Evolutionary conservation across 305 asterid species (phyloP).

Genomic region (Caryopteris hybrid): DNA sequence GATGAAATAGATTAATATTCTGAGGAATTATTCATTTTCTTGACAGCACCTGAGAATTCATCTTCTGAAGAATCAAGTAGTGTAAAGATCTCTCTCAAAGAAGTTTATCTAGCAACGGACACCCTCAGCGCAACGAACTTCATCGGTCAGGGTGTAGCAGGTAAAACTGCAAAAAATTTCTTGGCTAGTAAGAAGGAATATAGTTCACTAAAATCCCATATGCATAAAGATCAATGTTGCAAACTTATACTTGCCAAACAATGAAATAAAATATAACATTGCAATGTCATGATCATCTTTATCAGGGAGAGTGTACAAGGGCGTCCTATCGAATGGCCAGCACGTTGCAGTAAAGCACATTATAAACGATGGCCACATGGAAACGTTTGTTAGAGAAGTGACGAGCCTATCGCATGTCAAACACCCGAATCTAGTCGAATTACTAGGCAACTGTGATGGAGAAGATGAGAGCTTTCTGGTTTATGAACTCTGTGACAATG

Average conservation of each 20-base stretch:
- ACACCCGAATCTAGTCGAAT: slow-evolving; percentile 68
- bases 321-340: slow-evolving; percentile 44
- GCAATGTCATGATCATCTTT: slow-evolving; percentile 3
- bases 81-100: slow-evolving; percentile 35
- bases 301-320: slow-evolving; percentile 76
- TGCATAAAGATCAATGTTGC: too few species aligned
- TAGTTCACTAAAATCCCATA: too few species aligned
- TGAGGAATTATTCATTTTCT: too few species aligned
- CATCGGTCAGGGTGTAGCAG: slow-evolving; percentile 87
- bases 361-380: slow-evolving; percentile 72
- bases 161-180: slow-evolving; percentile 29
- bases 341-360: slow-evolving; percentile 73
- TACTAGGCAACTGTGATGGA: slow-evolving; percentile 72
- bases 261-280: background rate
- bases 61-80: slow-evolving; percentile 31
- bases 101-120: slow-evolving; percentile 55
- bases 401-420: slow-evolving; percentile 71
- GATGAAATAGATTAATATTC: background rate
- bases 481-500: slow-evolving; percentile 71
- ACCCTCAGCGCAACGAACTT: slow-evolving; percentile 55
- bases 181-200: too few species aligned
- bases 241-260: background rate
- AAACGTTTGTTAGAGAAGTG: slow-evolving; percentile 77
- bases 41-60: slow-evolving; percentile 25
- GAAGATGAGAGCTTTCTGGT: slow-evolving; percentile 76